Evolutionary conservation across 352 stramenopile genomes (phyloP).

Genomic region (Globisporangium mamillatum): DNA sequence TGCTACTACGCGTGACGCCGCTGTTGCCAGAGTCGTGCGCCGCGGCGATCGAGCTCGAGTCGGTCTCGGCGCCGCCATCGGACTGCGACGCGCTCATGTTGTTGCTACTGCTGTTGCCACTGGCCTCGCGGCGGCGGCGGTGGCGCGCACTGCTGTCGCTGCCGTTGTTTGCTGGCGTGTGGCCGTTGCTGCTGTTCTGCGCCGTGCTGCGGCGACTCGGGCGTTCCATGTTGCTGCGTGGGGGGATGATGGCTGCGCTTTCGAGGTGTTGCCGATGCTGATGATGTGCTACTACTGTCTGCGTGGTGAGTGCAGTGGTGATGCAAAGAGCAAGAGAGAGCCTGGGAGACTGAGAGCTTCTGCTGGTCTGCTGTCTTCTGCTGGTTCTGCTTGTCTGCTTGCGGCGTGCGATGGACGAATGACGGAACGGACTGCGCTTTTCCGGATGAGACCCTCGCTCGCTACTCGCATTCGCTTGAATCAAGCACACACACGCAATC

Average conservation of each 20-base stretch:
- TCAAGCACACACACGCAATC: neutral
- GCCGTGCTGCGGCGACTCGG: constrained; percentile 42
- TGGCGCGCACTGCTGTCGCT: constrained; percentile 31
- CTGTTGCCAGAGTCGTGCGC: constrained; percentile 20
- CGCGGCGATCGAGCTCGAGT: constrained; percentile 40
- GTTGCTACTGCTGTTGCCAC: constrained; percentile 24
- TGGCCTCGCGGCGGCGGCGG: constrained; percentile 29
- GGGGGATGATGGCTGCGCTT: neutral
- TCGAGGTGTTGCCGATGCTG: neutral
- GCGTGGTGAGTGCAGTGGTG: neutral
- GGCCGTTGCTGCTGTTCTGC: constrained; percentile 17
- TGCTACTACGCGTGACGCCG: constrained; percentile 21
- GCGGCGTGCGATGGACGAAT: neutral
- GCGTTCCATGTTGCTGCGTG: constrained; percentile 37
- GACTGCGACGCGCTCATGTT: constrained; percentile 35
- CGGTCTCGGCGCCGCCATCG: constrained; percentile 56
- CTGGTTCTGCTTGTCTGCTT: neutral
- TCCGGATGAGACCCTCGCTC: constrained; percentile 2
- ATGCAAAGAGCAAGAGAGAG: neutral
- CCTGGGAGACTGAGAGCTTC: neutral
- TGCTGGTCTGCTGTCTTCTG: neutral
- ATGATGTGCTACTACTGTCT: neutral
- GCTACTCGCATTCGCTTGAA: neutral
- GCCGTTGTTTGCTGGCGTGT: constrained; percentile 28
- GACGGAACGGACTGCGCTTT: constrained; percentile 10